Evolutionary conservation across 2,329 filamentous ascomycete species (phyloP).

Genomic region (Fusarium verrucosum): DNA sequence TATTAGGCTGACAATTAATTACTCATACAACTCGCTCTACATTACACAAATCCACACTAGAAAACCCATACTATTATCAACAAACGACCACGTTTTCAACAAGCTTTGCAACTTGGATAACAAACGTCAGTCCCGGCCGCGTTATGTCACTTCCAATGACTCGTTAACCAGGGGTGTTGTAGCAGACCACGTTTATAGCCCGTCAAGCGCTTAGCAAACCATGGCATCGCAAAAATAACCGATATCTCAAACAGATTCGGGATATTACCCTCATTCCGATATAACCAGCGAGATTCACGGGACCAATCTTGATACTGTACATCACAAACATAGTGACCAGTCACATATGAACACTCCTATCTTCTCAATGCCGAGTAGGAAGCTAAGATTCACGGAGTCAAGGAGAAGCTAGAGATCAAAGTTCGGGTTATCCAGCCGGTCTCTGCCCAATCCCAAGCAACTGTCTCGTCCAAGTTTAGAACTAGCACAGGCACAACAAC

Average conservation of each 20-base stretch:
- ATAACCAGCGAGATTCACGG: neutral
- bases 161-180: conserved; percentile 7
- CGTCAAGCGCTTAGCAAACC: conserved; percentile 25
- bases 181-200: conserved; percentile 18
- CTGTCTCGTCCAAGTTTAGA: conserved; percentile 13
- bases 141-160: conserved; percentile 10
- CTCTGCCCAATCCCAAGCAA: conserved; percentile 31
- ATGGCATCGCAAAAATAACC: neutral
- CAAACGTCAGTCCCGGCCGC: neutral
- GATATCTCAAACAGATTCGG: neutral
- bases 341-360: neutral
- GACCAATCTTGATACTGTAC: neutral
- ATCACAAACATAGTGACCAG: conserved; percentile 1
- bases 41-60: neutral
- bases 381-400: conserved; percentile 25
- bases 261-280: neutral
- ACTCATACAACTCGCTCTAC: neutral
- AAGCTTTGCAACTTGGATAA: neutral
- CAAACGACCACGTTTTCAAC: neutral
- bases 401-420: conserved; percentile 37
- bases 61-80: neutral
- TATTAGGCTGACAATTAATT: neutral
- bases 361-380: conserved; percentile 22
- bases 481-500: conserved; percentile 29
- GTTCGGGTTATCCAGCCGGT: conserved; percentile 16